Conservation (phyloP, 73 alveolate species). For the Paramecium pentaurelia region DNA sequence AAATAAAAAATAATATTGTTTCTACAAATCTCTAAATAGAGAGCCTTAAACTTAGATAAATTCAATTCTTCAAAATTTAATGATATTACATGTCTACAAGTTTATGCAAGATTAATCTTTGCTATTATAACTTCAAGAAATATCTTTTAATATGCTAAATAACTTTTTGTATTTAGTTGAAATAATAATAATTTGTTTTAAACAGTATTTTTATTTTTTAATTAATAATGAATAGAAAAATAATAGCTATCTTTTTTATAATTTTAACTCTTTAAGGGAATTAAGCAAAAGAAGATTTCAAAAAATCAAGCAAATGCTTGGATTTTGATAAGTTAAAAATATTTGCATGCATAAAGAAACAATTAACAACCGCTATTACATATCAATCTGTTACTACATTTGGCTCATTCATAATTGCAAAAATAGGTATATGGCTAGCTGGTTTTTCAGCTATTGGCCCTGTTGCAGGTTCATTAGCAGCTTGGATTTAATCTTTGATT, state of each 20-base stretch:
- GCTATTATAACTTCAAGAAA: too few species aligned
- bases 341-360: not conserved
- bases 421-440: not conserved
- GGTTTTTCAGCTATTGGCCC: not conserved
- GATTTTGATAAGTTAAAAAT: not conserved
- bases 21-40: too few species aligned
- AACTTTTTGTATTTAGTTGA: too few species aligned
- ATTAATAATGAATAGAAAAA: not conserved
- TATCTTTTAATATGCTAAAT: too few species aligned
- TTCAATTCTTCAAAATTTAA: too few species aligned
- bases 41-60: too few species aligned
- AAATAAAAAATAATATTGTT: too few species aligned
- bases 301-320: not conserved
- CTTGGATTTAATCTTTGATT: not conserved
- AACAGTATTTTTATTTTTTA: too few species aligned
- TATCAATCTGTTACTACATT: not conserved
- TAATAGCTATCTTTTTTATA: not conserved
- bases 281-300: not conserved
- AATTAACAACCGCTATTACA: not conserved
- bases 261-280: not conserved
- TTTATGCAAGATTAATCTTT: too few species aligned
- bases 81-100: too few species aligned
- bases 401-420: not conserved
- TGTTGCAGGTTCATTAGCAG: not conserved
- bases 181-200: too few species aligned